Conservation (phyloP, 192 early-diverging fungal species). For the Funneliformis geosporum region DNA sequence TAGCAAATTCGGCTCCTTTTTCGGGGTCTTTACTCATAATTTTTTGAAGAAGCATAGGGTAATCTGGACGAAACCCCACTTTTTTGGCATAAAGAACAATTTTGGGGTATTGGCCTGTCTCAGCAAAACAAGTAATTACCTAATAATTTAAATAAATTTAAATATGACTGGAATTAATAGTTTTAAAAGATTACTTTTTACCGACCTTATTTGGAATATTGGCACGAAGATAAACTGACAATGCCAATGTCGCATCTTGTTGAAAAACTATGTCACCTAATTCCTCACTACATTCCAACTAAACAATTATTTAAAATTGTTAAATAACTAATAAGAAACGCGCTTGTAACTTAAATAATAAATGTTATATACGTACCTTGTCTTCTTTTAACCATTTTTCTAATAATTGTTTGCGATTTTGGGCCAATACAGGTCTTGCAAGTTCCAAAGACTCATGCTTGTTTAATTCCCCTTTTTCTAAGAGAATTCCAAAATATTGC, state of each 20-base stretch:
- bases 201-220: slow-evolving; percentile 87
- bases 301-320: neutral
- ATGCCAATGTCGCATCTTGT: slow-evolving; percentile 85
- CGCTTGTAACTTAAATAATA: neutral
- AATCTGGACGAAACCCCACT: slow-evolving; percentile 92
- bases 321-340: slow-evolving; percentile 6
- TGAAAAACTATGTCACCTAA: slow-evolving; percentile 96
- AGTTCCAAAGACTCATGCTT: slow-evolving; percentile 93
- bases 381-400: slow-evolving; percentile 99
- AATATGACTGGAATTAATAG: neutral
- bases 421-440: slow-evolving; percentile 85
- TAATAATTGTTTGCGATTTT: slow-evolving; percentile 88
- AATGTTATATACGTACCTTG: slow-evolving; percentile 49
- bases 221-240: slow-evolving; percentile 93
- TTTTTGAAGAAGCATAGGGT: slow-evolving; percentile 84
- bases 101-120: slow-evolving; percentile 94
- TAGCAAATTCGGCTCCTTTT: slow-evolving; percentile 92
- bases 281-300: slow-evolving; percentile 95
- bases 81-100: slow-evolving; percentile 95
- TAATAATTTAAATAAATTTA: slow-evolving; percentile 6
- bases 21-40: slow-evolving; percentile 91
- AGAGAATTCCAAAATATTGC: slow-evolving; percentile 95
- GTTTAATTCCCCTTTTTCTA: slow-evolving; percentile 95
- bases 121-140: slow-evolving; percentile 95
- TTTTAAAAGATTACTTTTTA: neutral